phyloP scores from a whole-genome alignment of 2,329 filamentous ascomycete species.

The Aspergillus sp. region DNA sequence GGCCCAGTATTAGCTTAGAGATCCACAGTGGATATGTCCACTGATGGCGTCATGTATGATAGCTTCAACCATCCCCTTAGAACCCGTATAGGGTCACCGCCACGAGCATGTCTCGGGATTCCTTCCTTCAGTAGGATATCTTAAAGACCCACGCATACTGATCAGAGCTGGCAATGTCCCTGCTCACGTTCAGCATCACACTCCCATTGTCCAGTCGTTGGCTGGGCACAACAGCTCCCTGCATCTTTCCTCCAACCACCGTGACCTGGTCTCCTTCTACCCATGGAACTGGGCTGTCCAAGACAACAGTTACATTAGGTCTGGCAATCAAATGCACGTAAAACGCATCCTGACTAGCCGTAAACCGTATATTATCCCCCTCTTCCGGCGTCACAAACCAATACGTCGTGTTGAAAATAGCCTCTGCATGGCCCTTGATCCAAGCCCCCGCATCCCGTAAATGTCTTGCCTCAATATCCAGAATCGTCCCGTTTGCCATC shows the following conservation, averaged over 20 bases:
- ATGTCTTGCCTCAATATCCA: constrained; percentile 44
- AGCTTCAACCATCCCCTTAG: too few relatives aligned
- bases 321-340: constrained; percentile 46
- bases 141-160: constrained; percentile 42
- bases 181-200: constrained; percentile 27
- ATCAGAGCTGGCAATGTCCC: constrained; percentile 30
- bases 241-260: constrained; percentile 36
- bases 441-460: constrained; percentile 50
- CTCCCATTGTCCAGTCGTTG: constrained; percentile 18
- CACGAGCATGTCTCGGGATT: too few relatives aligned
- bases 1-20: too few relatives aligned
- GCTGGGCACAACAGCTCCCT: constrained; percentile 25
- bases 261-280: constrained; percentile 44
- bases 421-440: constrained; percentile 51
- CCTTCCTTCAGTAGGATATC: constrained; percentile 34
- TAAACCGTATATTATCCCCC: constrained; percentile 45
- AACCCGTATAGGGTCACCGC: too few relatives aligned
- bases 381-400: constrained; percentile 47
- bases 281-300: constrained; percentile 45
- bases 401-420: constrained; percentile 55
- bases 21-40: too few relatives aligned
- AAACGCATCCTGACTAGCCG: constrained; percentile 49
- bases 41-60: too few relatives aligned
- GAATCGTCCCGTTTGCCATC: constrained; percentile 50
- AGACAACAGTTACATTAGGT: constrained; percentile 36